Evolutionary conservation across 805 yeast genomes (phyloP), one percentile per base, ranked within the genome.

Genomic region (Jamesozyma jinghongensis): DNA sequence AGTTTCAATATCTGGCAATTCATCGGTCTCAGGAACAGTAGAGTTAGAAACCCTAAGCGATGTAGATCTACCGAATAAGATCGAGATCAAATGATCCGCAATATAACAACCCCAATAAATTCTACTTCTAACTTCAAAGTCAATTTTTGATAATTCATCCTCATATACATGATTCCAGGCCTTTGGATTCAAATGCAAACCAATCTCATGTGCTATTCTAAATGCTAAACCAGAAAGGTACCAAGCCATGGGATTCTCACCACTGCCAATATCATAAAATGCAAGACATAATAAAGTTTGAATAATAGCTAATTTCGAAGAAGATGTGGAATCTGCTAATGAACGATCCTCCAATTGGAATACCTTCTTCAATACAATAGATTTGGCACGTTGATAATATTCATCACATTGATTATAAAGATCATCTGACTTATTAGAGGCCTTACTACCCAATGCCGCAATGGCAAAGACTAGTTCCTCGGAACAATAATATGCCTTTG

Each of bases 31-130:
- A 0, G 76, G 75, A 13, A 76, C 73, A 2, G 79, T 68, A 1
- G 81, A 73, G 48, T 76, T 77, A n/a, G 71, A 65, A 39, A 71
- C 53, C 47, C 75, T 70, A 36, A 77, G 53, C 3, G 68, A 54
- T 1, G 77, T 69, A 0, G 81, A 79, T 40, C 81, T 57, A 4
- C 81, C 81, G 38, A 75, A 62, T 16, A 75, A 57, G 30, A 75
- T 59, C 42, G 79, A 68, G 28, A 75, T 71, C 48, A 76, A 68
- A 51, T 74, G 80, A 53, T 77, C 82, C 5, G 77, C 77, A 48
- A 76, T 59, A 50, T 71, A 77, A 34, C 75, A 68, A 5, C 81
- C 81, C 82, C 82, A 77, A 51, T 72, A 73, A 14, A 77, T 71
- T 44, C 82, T 59, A 44, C 75, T 68, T 48, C 80, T 63, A 32